phyloP scores from a whole-genome alignment of 1,284 basidiomycete genomes.

The Papiliotrema fonsecae region DNA sequence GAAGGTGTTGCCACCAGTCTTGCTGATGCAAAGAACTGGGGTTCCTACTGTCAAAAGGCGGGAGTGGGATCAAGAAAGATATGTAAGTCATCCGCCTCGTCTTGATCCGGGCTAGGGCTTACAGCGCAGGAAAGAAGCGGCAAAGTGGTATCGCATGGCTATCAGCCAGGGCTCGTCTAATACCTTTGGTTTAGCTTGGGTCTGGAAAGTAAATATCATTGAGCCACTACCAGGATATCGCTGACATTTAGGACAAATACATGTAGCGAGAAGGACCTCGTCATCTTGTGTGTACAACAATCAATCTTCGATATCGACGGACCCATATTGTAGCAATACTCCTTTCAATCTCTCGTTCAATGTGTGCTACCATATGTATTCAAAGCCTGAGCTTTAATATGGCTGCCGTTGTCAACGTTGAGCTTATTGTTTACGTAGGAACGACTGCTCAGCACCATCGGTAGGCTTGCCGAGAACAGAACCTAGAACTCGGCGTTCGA shows the following conservation, averaged over 20 bases:
- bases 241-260: conserved; percentile 24
- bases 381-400: too few relatives aligned
- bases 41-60: conserved; percentile 42
- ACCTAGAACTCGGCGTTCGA: too few relatives aligned
- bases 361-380: too few relatives aligned
- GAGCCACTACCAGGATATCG: not conserved
- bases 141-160: conserved; percentile 47
- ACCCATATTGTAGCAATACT: too few relatives aligned
- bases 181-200: conserved; percentile 45
- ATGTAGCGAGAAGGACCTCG: conserved; percentile 6
- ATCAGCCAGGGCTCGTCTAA: conserved; percentile 31
- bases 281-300: too few relatives aligned
- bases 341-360: too few relatives aligned
- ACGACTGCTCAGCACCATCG: too few relatives aligned
- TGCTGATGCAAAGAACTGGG: conserved; percentile 37
- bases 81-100: conserved; percentile 18
- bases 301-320: too few relatives aligned
- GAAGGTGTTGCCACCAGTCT: not conserved
- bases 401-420: too few relatives aligned
- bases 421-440: too few relatives aligned
- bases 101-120: not conserved
- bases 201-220: conserved; percentile 39
- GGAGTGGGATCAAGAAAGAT: conserved; percentile 44
- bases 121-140: conserved; percentile 37
- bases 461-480: too few relatives aligned